A percentile compares a stretch with the other conserved stretches of the same genome.
Evolutionary conservation across 2,329 filamentous ascomycete species (phyloP).

Genomic region (Anisogramma anomala): DNA sequence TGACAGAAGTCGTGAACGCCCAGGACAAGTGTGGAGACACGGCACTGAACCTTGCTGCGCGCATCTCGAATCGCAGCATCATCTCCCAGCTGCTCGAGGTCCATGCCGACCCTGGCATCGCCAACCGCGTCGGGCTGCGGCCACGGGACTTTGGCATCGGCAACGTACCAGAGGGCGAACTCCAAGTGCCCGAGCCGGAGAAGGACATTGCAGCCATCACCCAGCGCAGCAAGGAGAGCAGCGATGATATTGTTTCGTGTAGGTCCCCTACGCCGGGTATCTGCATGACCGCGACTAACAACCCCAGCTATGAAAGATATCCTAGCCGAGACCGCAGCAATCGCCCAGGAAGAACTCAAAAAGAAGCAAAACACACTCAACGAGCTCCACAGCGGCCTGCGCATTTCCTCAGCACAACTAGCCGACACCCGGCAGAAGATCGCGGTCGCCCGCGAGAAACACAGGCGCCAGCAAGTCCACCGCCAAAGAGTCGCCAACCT

Average conservation of each 20-base stretch:
- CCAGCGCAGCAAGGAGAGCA: slow-evolving; percentile 57
- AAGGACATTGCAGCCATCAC: slow-evolving; percentile 34
- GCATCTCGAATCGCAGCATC: slow-evolving; percentile 87
- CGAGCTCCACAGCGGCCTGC: slow-evolving; percentile 66
- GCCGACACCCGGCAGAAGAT: slow-evolving; percentile 65
- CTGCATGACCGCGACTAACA: slow-evolving; percentile 21
- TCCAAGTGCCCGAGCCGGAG: slow-evolving; percentile 37
- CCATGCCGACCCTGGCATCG: slow-evolving; percentile 81
- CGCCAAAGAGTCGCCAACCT: slow-evolving; percentile 69
- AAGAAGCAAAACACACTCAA: slow-evolving; percentile 78
- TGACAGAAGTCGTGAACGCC: slow-evolving; percentile 93
- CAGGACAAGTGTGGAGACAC: slow-evolving; percentile 92
- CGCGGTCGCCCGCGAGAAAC: slow-evolving; percentile 56
- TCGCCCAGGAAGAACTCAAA: slow-evolving; percentile 70
- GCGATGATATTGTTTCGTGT: slow-evolving; percentile 70
- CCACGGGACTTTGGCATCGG: slow-evolving; percentile 94
- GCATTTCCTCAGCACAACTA: slow-evolving; percentile 66
- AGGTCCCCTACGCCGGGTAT: slow-evolving; percentile 28
- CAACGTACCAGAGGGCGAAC: slow-evolving; percentile 52
- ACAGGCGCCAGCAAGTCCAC: slow-evolving; percentile 53
- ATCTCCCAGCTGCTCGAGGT: slow-evolving; percentile 96
- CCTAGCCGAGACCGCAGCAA: slow-evolving; percentile 63
- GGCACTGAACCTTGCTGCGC: slow-evolving; percentile 81
- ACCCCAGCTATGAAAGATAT: slow-evolving; percentile 66
- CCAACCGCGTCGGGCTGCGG: slow-evolving; percentile 78